Evolutionary conservation across 345 rosid species (phyloP), one percentile per base, ranked within the genome.

Genomic region (Arabidopsis arenosa): DNA sequence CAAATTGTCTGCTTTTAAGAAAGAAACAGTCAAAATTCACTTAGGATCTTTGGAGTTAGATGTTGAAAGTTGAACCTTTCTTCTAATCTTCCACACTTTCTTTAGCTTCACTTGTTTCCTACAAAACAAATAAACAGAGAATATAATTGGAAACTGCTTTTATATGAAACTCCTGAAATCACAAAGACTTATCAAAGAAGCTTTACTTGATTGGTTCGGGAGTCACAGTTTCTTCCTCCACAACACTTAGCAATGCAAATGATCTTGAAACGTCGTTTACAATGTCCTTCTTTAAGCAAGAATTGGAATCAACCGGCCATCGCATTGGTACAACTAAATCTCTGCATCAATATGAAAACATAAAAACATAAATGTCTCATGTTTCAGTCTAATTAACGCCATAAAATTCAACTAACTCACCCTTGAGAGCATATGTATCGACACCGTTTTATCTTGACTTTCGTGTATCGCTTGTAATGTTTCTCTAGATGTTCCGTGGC

Each of bases 251-350:
- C 64, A 45, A 53, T 6, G 72, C 75, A 36, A 76, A 61, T 9
- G 75, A 69, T 33, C 80, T 69, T 45, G 70, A 41, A 14, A 76
- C 58, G 1, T 62, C 21, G 41, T 23, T 61, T 69, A 69, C 9
- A 7, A 6, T 33, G n/a, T 33, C 75, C 2, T 60, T 69, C 64
- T 68, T 53, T 5, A 28, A 21, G 64, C 47, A 32, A 53, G 70
- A 58, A 33, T 36, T 28, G 30, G 10, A 33, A 33, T 33, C 10
- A 3, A 70, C 33, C 13, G 73, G 70, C 83, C 83, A 80, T 70
- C 33, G 66, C 80, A 64, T 75, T 2, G 83, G 80, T 28, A 75
- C 70, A 51, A 66, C 80, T 36, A 70, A 28, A 53, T 71, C 28
- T 41, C 83, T 80, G 75, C 70, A 35, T 49, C 47, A 47, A 55